Base-by-base conservation (phyloP, 2,329 filamentous ascomycete species). In the Aplosporella prunicola region DNA sequence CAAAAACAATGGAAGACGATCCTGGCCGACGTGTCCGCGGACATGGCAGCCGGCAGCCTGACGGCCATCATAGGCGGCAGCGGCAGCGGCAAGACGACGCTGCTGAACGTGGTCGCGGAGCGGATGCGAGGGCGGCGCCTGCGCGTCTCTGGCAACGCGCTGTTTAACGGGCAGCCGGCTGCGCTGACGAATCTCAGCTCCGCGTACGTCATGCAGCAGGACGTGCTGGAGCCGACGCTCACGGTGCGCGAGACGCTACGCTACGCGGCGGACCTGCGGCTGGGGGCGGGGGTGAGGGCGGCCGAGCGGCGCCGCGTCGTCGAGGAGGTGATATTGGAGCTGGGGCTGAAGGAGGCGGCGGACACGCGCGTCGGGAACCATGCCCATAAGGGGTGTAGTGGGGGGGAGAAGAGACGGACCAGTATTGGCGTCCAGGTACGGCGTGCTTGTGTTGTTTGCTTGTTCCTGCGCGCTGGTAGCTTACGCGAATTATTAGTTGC, bases 31-130 rank as follows among this genome's bases (percentile, higher is more conserved):
- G 72, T 86, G 30, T 72, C 71, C 45, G 79, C 79, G 2, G 69
- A 74, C 16, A 71, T 86, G 52, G 66, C 67, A 3, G 69, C 73
- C 6, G 80, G 82, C 3, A 80, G 75, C 3, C 57, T 88, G 26
- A 85, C 80, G 0, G 82, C 82, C 7, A 85, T 87, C 36, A 76
- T 87, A 40, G 82, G 82, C 8, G 80, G 80, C 3, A 80, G 77
- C 50, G 81, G 82, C 14, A 80, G 76, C 2, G 81, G 81, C 0
- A 86, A 86, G 39, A 61, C 54, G 2, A 56, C 54, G 2, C 40
- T 62, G 40, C 63, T 87, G 22, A 87, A 85, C 52, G 73, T 77
- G 14, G 70, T 86, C 61, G 78, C 82, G 9, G 75, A 81, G 45
- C 71, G 82, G 22, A 74, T 85, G 54, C 65, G 68, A 9, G 61